Conservation (phyloP, 768 basidiomycete genomes). For the Tylopilus plumbeoviolaceoides region DNA sequence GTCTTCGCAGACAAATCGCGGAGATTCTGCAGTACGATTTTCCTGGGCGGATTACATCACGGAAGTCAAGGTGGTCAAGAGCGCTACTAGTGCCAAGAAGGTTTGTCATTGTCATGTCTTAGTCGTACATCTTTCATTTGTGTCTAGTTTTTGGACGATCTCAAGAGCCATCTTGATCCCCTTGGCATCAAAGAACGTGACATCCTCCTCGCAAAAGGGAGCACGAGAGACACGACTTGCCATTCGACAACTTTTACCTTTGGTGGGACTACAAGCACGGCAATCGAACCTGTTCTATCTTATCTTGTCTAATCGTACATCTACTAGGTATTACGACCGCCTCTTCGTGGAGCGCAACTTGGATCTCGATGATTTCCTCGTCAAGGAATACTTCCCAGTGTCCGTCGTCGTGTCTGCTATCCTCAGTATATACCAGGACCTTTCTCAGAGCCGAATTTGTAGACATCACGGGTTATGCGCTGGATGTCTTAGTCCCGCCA, state of each 20-base stretch:
- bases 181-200: slow-evolving; percentile 66
- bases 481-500: too few species aligned
- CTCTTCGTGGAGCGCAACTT: slow-evolving; percentile 56
- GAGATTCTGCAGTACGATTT: too few species aligned
- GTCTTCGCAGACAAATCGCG: slow-evolving; percentile 39
- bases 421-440: slow-evolving; percentile 76
- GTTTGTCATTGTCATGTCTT: neutral
- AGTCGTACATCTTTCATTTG: neutral
- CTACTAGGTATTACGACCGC: slow-evolving; percentile 29
- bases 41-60: too few species aligned
- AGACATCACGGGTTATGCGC: slow-evolving; percentile 50
- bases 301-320: too few species aligned
- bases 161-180: slow-evolving; percentile 70
- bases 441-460: slow-evolving; percentile 73
- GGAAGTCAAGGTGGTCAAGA: too few species aligned
- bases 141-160: slow-evolving; percentile 65
- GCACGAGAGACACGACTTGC: slow-evolving; percentile 56
- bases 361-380: too few species aligned
- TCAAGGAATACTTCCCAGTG: too few species aligned
- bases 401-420: slow-evolving; percentile 83
- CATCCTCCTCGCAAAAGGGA: slow-evolving; percentile 65
- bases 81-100: too few species aligned
- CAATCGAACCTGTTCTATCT: too few species aligned
- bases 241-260: too few species aligned
- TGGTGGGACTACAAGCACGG: too few species aligned